Evolutionary conservation across 1,139 yeast genomes (phyloP).

Genomic region (Zhuliangozyma blackwelliae): DNA sequence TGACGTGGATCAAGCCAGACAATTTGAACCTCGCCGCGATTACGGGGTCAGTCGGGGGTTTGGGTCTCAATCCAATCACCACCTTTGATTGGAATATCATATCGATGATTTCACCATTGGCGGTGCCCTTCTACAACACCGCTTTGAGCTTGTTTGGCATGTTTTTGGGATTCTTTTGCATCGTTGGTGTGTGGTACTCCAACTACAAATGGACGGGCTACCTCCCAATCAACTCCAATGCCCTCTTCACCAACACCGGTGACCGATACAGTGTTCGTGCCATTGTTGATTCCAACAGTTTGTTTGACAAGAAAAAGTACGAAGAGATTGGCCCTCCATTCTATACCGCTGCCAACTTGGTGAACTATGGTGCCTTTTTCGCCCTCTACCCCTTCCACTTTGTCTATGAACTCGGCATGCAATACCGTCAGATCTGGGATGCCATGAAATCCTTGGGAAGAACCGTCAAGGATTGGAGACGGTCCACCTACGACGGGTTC

Average conservation of each 20-base stretch:
- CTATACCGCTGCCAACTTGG: constrained; percentile 37
- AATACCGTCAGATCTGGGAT: constrained; percentile 18
- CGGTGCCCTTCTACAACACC: constrained; percentile 46
- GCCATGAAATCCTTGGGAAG: constrained; percentile 9
- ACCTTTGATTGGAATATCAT: constrained; percentile 49
- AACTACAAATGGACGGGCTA: constrained; percentile 50
- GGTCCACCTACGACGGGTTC: constrained; percentile 12
- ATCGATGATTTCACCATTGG: constrained; percentile 22
- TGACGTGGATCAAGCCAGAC: constrained; percentile 33
- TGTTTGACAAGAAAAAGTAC: constrained; percentile 35
- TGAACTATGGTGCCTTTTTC: constrained; percentile 54
- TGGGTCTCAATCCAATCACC: constrained; percentile 58
- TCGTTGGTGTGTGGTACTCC: constrained; percentile 45
- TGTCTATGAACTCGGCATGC: constrained; percentile 36
- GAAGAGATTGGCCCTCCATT: constrained; percentile 45
- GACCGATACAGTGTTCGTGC: constrained; percentile 34
- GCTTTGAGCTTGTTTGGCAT: constrained; percentile 40
- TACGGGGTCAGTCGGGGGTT: constrained; percentile 50
- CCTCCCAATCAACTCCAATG: constrained; percentile 50
- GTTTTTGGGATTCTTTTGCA: constrained; percentile 35
- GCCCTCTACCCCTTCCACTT: constrained; percentile 55
- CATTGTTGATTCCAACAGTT: constrained; percentile 34
- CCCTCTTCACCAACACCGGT: constrained; percentile 44
- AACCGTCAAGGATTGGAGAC: constrained; percentile 6
- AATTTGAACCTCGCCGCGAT: constrained; percentile 42